These are phyloP conservation scores for Aspergillus sp. DNA, from an alignment of 2,329 filamentous ascomycete species.

Conservation along the genomic window DNA sequence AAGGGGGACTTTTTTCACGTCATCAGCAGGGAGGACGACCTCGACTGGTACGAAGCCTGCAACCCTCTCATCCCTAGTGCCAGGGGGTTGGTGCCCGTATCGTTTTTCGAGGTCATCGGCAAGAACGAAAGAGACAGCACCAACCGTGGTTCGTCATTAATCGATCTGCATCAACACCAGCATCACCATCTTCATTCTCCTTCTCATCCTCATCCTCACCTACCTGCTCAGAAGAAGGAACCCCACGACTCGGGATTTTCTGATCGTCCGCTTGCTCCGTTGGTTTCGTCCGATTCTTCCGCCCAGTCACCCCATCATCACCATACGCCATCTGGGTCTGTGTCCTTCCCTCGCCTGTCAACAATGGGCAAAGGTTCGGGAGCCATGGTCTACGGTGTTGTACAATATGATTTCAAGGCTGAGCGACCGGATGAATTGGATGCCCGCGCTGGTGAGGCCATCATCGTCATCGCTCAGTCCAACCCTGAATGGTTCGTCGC, in stretches of 20 bases:
- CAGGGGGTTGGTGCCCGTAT: constrained; percentile 83
- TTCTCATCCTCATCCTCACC: constrained; percentile 11
- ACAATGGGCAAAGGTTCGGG: constrained; percentile 50
- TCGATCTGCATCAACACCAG: not conserved
- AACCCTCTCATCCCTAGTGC: constrained; percentile 80
- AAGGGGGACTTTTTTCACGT: constrained; percentile 98
- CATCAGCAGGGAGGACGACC: constrained; percentile 87
- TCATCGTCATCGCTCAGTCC: constrained; percentile 96
- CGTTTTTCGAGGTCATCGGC: constrained; percentile 85
- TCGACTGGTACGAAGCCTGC: constrained; percentile 96
- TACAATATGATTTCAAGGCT: constrained; percentile 93
- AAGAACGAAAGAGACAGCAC: constrained; percentile 82
- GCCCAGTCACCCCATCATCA: constrained; percentile 1
- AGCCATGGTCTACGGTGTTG: constrained; percentile 91
- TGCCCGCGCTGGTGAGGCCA: constrained; percentile 88
- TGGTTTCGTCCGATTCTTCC: constrained; percentile 20
- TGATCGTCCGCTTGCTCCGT: constrained; percentile 42
- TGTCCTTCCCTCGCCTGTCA: constrained; percentile 29
- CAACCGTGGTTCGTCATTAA: constrained; percentile 26
- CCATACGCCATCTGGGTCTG: not conserved
- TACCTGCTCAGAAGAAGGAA: constrained; percentile 46
- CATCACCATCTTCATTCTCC: constrained; percentile 46
- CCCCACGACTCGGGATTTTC: constrained; percentile 91
- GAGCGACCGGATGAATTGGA: constrained; percentile 94
- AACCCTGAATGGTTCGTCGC: constrained; percentile 99